Percentiles rank a stretch among this genome's conserved stretches.
These are phyloP conservation scores for Asterophora lycoperdoides DNA, from an alignment of 768 basidiomycete species.

Conservation along the genomic window DNA sequence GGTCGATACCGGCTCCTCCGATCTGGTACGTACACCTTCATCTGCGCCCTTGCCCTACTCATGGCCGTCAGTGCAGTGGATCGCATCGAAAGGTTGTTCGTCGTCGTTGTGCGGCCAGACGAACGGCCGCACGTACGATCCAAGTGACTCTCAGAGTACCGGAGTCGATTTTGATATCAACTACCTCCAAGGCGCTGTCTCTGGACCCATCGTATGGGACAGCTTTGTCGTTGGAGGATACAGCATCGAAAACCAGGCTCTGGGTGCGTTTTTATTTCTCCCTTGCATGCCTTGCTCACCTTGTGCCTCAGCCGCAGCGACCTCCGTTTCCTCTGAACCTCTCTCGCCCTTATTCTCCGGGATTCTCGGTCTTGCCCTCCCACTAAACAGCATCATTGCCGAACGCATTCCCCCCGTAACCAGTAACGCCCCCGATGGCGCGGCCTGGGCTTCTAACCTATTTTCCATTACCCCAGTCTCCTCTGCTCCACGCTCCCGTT, in stretches of 20 bases:
- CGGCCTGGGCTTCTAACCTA: conserved; percentile 63
- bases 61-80: conserved; percentile 47
- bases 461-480: conserved; percentile 58
- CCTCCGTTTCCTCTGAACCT: conserved; percentile 50
- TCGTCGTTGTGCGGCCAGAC: conserved; percentile 47
- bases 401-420: conserved; percentile 42
- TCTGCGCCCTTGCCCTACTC: neutral
- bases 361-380: conserved; percentile 72
- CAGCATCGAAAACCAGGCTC: conserved; percentile 57
- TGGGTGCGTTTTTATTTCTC: conserved; percentile 41
- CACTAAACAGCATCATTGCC: conserved; percentile 66
- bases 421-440: conserved; percentile 56
- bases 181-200: conserved; percentile 57
- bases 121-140: conserved; percentile 51
- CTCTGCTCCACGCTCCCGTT: conserved; percentile 53
- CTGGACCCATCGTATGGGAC: conserved; percentile 72
- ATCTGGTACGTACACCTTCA: conserved; percentile 48
- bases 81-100: conserved; percentile 63
- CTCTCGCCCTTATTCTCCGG: conserved; percentile 57
- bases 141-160: conserved; percentile 42
- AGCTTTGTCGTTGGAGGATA: conserved; percentile 60
- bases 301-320: conserved; percentile 49
- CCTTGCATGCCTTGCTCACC: neutral
- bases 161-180: conserved; percentile 41
- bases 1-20: conserved; percentile 80